These are phyloP conservation scores for Syzygium aromaticum DNA, from an alignment of 345 rosid species.

Conservation along the genomic window DNA sequence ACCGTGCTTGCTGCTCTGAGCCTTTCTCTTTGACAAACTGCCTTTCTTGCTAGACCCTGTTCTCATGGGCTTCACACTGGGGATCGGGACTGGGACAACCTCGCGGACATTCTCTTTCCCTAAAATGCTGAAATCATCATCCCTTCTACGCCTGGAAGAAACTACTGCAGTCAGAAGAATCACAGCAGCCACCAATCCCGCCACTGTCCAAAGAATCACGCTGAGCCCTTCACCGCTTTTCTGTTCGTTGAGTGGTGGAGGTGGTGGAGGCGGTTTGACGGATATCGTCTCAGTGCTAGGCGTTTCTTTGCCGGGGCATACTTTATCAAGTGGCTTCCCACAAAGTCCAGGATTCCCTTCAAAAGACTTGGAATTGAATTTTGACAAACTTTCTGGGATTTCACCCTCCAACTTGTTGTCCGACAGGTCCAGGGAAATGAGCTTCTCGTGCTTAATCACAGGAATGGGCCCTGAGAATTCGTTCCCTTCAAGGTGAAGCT, in stretches of 20 bases:
- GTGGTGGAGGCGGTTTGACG: neutral
- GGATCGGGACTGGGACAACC: constrained; percentile 40
- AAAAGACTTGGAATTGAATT: constrained; percentile 30
- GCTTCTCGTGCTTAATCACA: constrained; percentile 15
- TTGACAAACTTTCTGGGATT: constrained; percentile 42
- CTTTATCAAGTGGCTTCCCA: constrained; percentile 24
- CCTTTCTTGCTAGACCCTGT: constrained; percentile 1
- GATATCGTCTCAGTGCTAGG: neutral
- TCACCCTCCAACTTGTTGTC: constrained; percentile 52
- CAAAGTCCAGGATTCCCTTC: constrained; percentile 56
- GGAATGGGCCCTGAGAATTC: constrained; percentile 62
- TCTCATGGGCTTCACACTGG: constrained; percentile 25
- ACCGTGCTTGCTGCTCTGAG: constrained; percentile 9
- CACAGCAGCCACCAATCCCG: constrained; percentile 25
- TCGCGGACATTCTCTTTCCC: neutral
- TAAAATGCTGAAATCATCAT: neutral
- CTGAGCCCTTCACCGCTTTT: neutral
- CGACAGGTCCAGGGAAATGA: constrained; percentile 40
- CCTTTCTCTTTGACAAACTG: constrained; percentile 24
- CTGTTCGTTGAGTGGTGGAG: neutral
- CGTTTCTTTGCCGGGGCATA: constrained; percentile 9
- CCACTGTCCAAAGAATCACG: constrained; percentile 12
- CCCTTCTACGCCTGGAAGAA: constrained; percentile 11
- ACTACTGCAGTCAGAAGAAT: constrained; percentile 13
- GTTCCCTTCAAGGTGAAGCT: constrained; percentile 57